A percentile compares a stretch with the other conserved stretches of the same genome.
Evolutionary conservation across 2,329 filamentous ascomycete species (phyloP).

Genomic region (Aspergillus ruber): DNA sequence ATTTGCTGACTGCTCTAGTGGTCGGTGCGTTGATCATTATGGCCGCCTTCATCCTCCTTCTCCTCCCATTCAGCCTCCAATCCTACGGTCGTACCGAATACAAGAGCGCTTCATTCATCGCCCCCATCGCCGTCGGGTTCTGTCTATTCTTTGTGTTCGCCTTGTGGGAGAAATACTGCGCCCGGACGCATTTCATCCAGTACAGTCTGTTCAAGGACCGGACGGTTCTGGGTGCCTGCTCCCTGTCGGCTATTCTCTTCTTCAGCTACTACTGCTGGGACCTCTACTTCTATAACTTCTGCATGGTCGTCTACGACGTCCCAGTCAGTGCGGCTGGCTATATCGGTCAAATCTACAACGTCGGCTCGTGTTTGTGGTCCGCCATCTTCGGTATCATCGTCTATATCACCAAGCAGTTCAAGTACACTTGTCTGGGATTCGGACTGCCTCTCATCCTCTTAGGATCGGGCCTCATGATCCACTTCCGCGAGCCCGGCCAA

Average conservation of each 20-base stretch:
- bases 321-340: conserved; percentile 39
- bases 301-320: conserved; percentile 48
- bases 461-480: conserved; percentile 50
- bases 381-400: conserved; percentile 47
- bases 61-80: conserved; percentile 60
- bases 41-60: conserved; percentile 56
- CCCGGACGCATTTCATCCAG: conserved; percentile 49
- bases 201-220: conserved; percentile 46
- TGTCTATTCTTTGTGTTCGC: conserved; percentile 49
- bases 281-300: conserved; percentile 48
- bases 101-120: conserved; percentile 43
- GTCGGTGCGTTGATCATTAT: conserved; percentile 56
- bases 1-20: conserved; percentile 22
- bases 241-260: conserved; percentile 44
- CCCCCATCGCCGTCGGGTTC: conserved; percentile 49
- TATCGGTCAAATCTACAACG: conserved; percentile 47
- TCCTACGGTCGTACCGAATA: conserved; percentile 35
- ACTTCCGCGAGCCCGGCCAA: conserved; percentile 47
- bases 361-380: conserved; percentile 48
- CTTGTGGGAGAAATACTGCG: conserved; percentile 49
- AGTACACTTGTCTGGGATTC: conserved; percentile 46
- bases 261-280: conserved; percentile 50
- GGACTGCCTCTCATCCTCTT: conserved; percentile 48
- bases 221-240: conserved; percentile 48
- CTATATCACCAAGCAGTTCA: conserved; percentile 47